These are phyloP conservation scores for Monosporascus sp. DNA, from an alignment of 2,329 filamentous ascomycete genomes.

Conservation along the genomic window DNA sequence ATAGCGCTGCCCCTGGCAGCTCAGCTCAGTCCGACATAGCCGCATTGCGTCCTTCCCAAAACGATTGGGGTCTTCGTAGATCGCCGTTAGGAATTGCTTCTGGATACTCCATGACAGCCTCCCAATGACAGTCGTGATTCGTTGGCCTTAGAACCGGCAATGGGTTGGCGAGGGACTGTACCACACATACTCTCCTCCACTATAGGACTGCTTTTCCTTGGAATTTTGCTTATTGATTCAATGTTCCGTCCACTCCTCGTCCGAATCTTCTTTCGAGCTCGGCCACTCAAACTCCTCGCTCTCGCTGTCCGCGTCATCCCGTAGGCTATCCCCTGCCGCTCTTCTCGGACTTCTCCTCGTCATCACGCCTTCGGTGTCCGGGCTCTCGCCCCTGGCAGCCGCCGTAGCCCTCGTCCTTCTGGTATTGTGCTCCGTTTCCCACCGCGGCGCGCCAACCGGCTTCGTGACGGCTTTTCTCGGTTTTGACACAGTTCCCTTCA, in stretches of 20 bases:
- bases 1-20: too few species aligned
- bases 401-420: neutral
- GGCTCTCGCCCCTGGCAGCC: neutral
- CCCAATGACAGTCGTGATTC: too few species aligned
- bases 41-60: too few species aligned
- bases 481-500: neutral
- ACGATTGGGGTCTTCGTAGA: too few species aligned
- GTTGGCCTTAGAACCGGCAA: too few species aligned
- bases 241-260: neutral
- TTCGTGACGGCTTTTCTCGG: neutral
- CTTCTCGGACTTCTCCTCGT: neutral
- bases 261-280: neutral
- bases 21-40: too few species aligned
- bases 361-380: neutral
- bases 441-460: neutral
- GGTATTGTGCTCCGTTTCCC: neutral
- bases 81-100: too few species aligned
- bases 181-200: too few species aligned
- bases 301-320: neutral
- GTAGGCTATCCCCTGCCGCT: neutral
- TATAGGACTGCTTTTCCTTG: too few species aligned
- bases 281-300: neutral
- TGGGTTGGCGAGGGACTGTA: too few species aligned
- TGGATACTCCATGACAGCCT: too few species aligned
- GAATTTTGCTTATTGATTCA: too few species aligned